Base-by-base conservation (phyloP, 2,329 filamentous ascomycete genomes). In the Exserohilum rostratum region DNA sequence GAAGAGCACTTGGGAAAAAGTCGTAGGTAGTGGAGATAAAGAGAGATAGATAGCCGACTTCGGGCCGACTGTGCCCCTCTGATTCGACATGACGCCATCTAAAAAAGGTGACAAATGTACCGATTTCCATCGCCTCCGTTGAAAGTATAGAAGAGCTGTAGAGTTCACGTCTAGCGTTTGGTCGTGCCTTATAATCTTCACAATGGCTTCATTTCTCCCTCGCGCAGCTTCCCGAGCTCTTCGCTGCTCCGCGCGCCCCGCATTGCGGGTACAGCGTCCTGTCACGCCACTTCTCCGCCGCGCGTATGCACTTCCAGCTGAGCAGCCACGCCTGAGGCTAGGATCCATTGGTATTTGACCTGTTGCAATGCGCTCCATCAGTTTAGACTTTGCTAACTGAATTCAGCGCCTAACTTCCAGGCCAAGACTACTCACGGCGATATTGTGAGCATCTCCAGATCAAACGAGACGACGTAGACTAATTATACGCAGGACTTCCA, bases 341-440 rank as follows among this genome's bases (percentile, higher is more conserved):
- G 79, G 79, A 29, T 77, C 77, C 6, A 49, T 69, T 44, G 74
- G 72, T 71, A 64, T 31, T 60, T 17, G n/a, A 18, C 17, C 11
- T 46, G 9, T 33, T n/a, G 33, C 6, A 15, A 22, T 35, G 34
- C 2, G 6, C 13, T 15, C 6, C 9, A 38, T 17, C 25, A 10
- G n/a, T n/a, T 13, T 7, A 35, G 12, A 30, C 10, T n/a, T 13
- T 17, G n/a, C 30, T 11, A 10, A 49, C 9, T 33, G 6, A 3
- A n/a, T 46, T 33, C 18, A 85, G 90, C 90, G 65, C 90, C 90
- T 70, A 92, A 93, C 83, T 95, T 95, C 83, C 79, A 89, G 79
- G 90, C 90, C 70, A 87, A 93, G 64, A 93, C 90, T 60, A 93
- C 90, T 55, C 80, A 85, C 66, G 89, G 90, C 68, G 84, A 87